Evolutionary conservation across 2,329 filamentous ascomycete genomes (phyloP).

Genomic region (Aspergillus pseudoterreus): DNA sequence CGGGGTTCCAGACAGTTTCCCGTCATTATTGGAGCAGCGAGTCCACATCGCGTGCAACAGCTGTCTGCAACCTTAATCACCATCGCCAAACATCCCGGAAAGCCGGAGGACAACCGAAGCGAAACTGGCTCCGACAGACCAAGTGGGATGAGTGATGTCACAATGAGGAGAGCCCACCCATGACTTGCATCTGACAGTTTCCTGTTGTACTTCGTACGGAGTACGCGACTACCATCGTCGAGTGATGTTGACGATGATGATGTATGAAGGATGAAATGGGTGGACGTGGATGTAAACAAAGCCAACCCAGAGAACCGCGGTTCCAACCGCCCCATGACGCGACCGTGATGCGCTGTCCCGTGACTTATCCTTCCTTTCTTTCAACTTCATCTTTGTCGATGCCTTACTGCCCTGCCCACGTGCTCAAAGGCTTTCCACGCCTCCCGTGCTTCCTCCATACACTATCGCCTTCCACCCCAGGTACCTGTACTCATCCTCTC

Average conservation of each 20-base stretch:
- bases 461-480: not conserved
- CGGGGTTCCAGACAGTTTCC: conserved; percentile 12
- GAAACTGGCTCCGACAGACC: not conserved
- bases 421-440: not conserved
- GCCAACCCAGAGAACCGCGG: conserved; percentile 6
- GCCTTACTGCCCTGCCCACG: not conserved
- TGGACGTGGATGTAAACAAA: conserved; percentile 8
- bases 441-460: not conserved
- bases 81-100: not conserved
- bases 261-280: too few species aligned
- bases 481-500: not conserved
- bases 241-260: too few species aligned
- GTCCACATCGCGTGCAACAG: conserved; percentile 8
- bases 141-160: conserved; percentile 12
- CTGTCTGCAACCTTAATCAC: conserved; percentile 17
- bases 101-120: not conserved
- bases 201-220: too few species aligned
- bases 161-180: conserved; percentile 6
- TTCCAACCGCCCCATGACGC: conserved; percentile 8
- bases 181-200: not conserved
- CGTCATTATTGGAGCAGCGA: conserved; percentile 13
- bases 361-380: conserved; percentile 10
- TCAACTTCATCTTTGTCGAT: too few species aligned
- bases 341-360: conserved; percentile 23
- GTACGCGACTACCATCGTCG: too few species aligned